A percentile compares a stretch with the other conserved stretches of the same genome.
phyloP scores from a whole-genome alignment of 2,329 filamentous ascomycete genomes.

The Aspergillus sp. region DNA sequence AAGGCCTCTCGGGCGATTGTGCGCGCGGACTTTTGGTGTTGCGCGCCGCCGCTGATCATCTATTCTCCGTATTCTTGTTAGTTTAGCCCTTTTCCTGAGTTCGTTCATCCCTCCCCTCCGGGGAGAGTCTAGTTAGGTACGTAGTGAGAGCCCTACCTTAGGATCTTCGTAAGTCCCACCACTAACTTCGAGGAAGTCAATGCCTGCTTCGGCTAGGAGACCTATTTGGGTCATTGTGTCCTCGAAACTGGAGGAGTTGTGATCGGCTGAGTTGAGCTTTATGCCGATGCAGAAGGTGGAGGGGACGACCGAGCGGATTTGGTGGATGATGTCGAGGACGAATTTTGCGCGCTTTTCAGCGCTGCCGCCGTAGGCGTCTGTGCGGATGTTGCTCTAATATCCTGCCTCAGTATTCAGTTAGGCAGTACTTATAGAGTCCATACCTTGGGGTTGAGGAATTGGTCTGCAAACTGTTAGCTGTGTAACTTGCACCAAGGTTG shows the following conservation, averaged over 20 bases:
- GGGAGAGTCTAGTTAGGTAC: neutral
- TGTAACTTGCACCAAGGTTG: neutral
- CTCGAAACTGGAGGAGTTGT: slow-evolving; percentile 37
- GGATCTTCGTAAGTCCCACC: slow-evolving; percentile 62
- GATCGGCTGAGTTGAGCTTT: slow-evolving; percentile 54
- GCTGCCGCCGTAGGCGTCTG: slow-evolving; percentile 50
- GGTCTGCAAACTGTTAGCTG: slow-evolving; percentile 22
- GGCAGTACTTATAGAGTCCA: neutral
- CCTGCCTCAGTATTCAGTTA: neutral
- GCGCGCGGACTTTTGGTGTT: slow-evolving; percentile 34
- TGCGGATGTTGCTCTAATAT: slow-evolving; percentile 46
- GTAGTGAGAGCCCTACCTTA: slow-evolving; percentile 31
- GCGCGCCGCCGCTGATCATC: slow-evolving; percentile 34
- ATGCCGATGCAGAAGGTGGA: slow-evolving; percentile 47
- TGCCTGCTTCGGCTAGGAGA: slow-evolving; percentile 40
- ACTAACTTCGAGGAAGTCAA: slow-evolving; percentile 69
- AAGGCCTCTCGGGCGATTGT: slow-evolving; percentile 63
- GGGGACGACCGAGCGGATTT: slow-evolving; percentile 44
- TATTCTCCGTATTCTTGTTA: slow-evolving; percentile 11
- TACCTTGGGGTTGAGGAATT: slow-evolving; percentile 41
- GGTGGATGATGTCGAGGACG: slow-evolving; percentile 45
- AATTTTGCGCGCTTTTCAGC: slow-evolving; percentile 48
- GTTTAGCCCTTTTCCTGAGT: too few species aligned
- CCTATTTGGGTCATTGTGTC: slow-evolving; percentile 60
- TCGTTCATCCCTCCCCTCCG: too few species aligned